Base-by-base conservation (phyloP, 768 basidiomycete genomes). In the Trametes elegans region DNA sequence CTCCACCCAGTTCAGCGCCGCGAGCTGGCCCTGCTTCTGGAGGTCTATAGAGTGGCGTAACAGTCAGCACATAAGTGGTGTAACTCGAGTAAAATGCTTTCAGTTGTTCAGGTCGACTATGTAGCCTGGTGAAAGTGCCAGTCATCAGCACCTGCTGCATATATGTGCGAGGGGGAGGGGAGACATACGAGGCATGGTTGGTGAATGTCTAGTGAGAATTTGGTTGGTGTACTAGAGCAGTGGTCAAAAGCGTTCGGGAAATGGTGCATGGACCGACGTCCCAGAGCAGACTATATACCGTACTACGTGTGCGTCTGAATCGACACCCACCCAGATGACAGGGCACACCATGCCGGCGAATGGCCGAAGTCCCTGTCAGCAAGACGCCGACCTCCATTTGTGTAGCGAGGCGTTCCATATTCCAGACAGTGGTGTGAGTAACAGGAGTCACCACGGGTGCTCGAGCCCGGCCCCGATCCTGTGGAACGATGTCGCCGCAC, bases 51-150 rank as follows among this genome's bases (percentile, higher is more conserved):
- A 16, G 23, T 18, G 29, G 24, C 9, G 6, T 3, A 27, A 40
- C 16, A 55, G 28, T 11, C 26, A 36, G 39, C 10, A 7, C 8
- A 26, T n/a, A 27, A 6, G 5, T 9, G 24, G 21, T 3, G 13
- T 23, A 0, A 23, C 16, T 16, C 2, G 1, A 5, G 23, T 9
- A 16, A 16, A 4, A 4, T 18, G 53, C 76, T 63, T 57, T 77
- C 83, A 70, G 66, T 84, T 84, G 66, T 85, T 66, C 48, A 78
- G 66, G 23, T 60, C 61, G 7, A 73, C 70, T 35, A 68, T 32
- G 53, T 61, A 69, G 55, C 47, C 75, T 76, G 45, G 1, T 44
- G 3, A 11, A 7, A 24, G n/a, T 36, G 34, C 54, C 21, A 58
- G 47, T 23, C 7, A 1, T 14, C 7, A 5, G 21, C 28, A 3